These are phyloP conservation scores for Bocquillonia castaneifolia DNA, from an alignment of 441 rosid genomes.

Conservation along the genomic window DNA sequence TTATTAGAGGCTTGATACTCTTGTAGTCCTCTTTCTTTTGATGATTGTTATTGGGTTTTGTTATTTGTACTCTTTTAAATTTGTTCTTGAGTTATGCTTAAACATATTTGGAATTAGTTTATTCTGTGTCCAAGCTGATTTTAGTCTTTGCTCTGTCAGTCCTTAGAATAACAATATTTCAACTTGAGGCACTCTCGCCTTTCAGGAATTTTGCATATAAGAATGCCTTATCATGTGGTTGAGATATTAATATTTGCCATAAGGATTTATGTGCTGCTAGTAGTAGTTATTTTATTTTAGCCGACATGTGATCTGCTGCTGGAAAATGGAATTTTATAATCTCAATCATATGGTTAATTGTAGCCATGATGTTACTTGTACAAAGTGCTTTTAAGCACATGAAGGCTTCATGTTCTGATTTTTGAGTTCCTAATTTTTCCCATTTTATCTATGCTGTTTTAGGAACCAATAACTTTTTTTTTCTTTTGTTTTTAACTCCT, in stretches of 20 bases:
- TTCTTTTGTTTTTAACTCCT: background rate
- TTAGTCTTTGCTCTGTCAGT: background rate
- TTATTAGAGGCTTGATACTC: background rate
- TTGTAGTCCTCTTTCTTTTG: background rate
- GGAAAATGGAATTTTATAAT: background rate
- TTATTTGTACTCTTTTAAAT: background rate
- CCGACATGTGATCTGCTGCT: background rate
- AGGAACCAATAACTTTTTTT: background rate
- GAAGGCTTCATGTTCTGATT: background rate
- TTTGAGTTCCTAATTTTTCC: background rate
- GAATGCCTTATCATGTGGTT: background rate
- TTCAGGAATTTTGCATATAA: background rate
- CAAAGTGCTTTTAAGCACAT: background rate
- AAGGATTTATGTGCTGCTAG: background rate
- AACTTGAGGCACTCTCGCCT: conserved; percentile 1
- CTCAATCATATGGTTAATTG: background rate
- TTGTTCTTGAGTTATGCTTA: background rate
- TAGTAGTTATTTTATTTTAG: background rate
- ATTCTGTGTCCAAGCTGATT: background rate
- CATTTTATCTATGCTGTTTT: background rate
- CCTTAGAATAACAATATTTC: background rate
- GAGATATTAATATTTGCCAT: background rate
- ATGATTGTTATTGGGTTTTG: background rate
- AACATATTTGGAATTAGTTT: background rate
- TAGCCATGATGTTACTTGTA: too few species aligned